phyloP scores from a whole-genome alignment of 345 rosid genomes.

The Gossypium mustelinum region DNA sequence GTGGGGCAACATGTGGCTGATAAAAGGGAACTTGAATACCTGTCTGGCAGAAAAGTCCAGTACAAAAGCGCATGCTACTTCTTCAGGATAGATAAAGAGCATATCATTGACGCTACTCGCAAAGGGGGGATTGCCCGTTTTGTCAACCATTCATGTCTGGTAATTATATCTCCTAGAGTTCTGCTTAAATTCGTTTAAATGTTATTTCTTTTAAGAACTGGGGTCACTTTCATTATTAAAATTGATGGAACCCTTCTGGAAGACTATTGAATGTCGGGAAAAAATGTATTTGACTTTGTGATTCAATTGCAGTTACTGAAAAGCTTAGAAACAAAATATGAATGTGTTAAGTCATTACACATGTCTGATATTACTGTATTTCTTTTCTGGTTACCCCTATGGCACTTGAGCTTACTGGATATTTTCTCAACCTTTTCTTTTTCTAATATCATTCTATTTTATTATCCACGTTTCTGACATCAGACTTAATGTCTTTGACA shows the following conservation, averaged over 20 bases:
- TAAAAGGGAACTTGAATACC: slow-evolving; percentile 47
- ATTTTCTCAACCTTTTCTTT: not conserved
- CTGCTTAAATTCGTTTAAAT: not conserved
- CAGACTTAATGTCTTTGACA: slow-evolving; percentile 25
- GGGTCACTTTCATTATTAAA: not conserved
- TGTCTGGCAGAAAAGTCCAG: slow-evolving; percentile 50
- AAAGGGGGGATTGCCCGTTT: slow-evolving; percentile 61
- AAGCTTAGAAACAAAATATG: not conserved
- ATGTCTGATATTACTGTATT: not conserved
- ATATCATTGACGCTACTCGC: slow-evolving; percentile 53
- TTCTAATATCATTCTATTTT: not conserved
- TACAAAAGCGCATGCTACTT: slow-evolving; percentile 58
- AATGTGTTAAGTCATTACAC: not conserved
- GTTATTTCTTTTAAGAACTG: not conserved
- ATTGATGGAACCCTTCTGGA: not conserved
- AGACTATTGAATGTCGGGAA: not conserved
- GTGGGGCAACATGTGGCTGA: slow-evolving; percentile 50
- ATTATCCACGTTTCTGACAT: slow-evolving; percentile 15
- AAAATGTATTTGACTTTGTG: not conserved
- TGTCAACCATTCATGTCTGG: slow-evolving; percentile 62
- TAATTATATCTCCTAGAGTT: slow-evolving; percentile 17
- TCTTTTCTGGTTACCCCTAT: not conserved
- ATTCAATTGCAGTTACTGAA: not conserved
- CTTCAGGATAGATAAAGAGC: slow-evolving; percentile 60
- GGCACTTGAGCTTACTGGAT: not conserved